Evolutionary conservation across 352 stramenopile genomes (phyloP), one percentile per base, ranked within the genome.

Genomic region (Pythium periplocum): DNA sequence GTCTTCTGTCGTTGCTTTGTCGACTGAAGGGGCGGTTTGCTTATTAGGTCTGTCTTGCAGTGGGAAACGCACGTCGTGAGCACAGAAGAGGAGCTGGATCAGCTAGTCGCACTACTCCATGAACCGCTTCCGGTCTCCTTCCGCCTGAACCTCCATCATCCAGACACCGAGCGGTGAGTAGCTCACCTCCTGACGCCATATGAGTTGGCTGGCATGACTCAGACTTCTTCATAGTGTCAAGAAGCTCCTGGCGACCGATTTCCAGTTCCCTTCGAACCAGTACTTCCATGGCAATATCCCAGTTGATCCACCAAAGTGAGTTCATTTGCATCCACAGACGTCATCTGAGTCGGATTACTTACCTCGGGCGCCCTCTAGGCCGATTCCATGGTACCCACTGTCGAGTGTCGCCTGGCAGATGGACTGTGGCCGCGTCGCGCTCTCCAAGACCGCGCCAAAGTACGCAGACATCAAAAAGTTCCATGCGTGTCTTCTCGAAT

Each of bases 401-500:
- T 45, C 69, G 30, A 82, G 91, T 45, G 80, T 88, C 36, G 84
- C 84, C 33, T 94, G 84, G 84, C 78, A 94, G 51, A 57, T 94
- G 60, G 76, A 88, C 52, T 94, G 84, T 43, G 84, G 84, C 36
- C 81, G 82, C 57, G 77, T 83, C 4, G 84, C 84, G 41, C 75
- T 94, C 4, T 92, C 84, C 46, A 94, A 93, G 59, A 84, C 70
- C 17, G 84, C 84, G 4, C 81, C 82, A n/a, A 89, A 90, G 62
- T 62, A 88, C 46, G 78, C 74, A 36, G 72, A 69, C n/a, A 69
- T 98, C 30, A 73, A 92, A 60, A 63, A 75, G 12, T 95, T 99
- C 51, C 93, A 98, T 69, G 57, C 90, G 33, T 97, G 78, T 66
- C 75, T 99, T 40, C 83, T 98, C 38, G 75, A 90, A 47, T 81